phyloP scores from a whole-genome alignment of 2,329 filamentous ascomycete species.

The Ceratocystis alfenasii region DNA sequence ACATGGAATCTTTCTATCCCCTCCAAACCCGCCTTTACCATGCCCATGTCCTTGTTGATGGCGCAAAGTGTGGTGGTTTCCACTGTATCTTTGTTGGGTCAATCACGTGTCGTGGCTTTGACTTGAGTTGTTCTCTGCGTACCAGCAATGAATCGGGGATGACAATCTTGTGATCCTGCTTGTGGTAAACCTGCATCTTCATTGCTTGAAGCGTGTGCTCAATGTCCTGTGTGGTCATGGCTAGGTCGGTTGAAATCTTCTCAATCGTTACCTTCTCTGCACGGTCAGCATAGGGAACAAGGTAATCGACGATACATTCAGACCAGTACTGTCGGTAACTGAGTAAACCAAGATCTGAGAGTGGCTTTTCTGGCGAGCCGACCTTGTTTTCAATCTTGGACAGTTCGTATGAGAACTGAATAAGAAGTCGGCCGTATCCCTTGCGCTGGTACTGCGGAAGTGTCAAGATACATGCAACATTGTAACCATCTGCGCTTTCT shows the following conservation, averaged over 20 bases:
- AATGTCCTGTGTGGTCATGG: slow-evolving; percentile 97
- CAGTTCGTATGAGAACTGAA: slow-evolving; percentile 95
- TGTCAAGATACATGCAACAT: slow-evolving; percentile 94
- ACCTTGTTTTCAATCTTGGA: slow-evolving; percentile 91
- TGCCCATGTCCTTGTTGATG: slow-evolving; percentile 83
- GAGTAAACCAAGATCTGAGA: slow-evolving; percentile 83
- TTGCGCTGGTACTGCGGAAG: slow-evolving; percentile 93
- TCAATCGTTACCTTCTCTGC: slow-evolving; percentile 73
- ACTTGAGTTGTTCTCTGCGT: slow-evolving; percentile 66
- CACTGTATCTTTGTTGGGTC: slow-evolving; percentile 72
- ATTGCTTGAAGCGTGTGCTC: slow-evolving; percentile 87
- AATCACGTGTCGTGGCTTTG: slow-evolving; percentile 65
- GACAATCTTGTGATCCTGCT: slow-evolving; percentile 93
- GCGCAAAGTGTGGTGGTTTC: slow-evolving; percentile 93
- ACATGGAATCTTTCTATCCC: background rate
- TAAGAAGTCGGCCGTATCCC: slow-evolving; percentile 83
- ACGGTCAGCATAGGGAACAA: slow-evolving; percentile 59
- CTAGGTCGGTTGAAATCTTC: slow-evolving; percentile 61
- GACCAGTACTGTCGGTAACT: slow-evolving; percentile 98
- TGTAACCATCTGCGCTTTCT: slow-evolving; percentile 91
- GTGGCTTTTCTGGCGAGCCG: slow-evolving; percentile 89
- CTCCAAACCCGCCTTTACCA: slow-evolving; percentile 49
- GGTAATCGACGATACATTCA: slow-evolving; percentile 77
- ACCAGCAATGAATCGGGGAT: slow-evolving; percentile 73
- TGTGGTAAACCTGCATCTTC: slow-evolving; percentile 91